phyloP scores from a whole-genome alignment of 805 yeast species.

The Monosporozyma solicola region DNA sequence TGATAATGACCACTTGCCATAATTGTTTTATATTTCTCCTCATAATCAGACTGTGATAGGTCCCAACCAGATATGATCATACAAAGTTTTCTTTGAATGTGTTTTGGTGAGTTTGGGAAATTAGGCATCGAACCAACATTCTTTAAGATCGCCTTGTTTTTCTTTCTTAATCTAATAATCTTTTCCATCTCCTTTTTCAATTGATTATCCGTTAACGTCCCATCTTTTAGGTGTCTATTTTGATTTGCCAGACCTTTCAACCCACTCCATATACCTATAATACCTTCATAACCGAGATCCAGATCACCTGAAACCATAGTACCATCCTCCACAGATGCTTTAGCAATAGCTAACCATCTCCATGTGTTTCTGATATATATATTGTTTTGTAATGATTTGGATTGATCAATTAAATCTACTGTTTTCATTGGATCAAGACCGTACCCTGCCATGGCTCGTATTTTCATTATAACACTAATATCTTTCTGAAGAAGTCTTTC shows the following conservation, averaged over 20 bases:
- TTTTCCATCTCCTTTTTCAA: conserved; percentile 28
- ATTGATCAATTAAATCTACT: conserved; percentile 45
- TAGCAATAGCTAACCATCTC: conserved; percentile 81
- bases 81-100: conserved; percentile 66
- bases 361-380: conserved; percentile 69
- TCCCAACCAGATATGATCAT: conserved; percentile 88
- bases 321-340: conserved; percentile 52
- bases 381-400: conserved; percentile 41
- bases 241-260: conserved; percentile 43
- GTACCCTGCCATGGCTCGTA: conserved; percentile 66
- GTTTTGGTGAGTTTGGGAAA: conserved; percentile 28
- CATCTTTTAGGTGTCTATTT: conserved; percentile 35
- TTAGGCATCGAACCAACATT: conserved; percentile 13
- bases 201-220: conserved; percentile 25
- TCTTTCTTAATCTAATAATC: conserved; percentile 35
- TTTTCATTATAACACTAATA: conserved; percentile 60
- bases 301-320: conserved; percentile 59
- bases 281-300: conserved; percentile 84
- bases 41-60: conserved; percentile 64
- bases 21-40: conserved; percentile 51
- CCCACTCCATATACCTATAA: conserved; percentile 83
- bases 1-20: conserved; percentile 55
- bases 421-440: conserved; percentile 60
- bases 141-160: conserved; percentile 18
- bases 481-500: conserved; percentile 54